Evolutionary conservation across 441 rosid species (phyloP).

Genomic region (Hura crepitans): DNA sequence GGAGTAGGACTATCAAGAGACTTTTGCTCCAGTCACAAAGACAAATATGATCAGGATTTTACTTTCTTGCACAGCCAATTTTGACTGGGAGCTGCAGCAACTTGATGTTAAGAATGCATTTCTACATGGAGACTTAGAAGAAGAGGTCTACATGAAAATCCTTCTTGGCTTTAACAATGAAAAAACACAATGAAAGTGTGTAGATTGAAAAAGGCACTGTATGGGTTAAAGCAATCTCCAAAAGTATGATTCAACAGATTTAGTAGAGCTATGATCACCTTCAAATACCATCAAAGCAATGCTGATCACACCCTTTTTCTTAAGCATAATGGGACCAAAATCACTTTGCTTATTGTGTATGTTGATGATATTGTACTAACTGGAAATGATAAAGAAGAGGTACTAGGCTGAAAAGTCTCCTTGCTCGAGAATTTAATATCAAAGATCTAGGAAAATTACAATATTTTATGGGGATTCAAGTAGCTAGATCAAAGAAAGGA

Average conservation of each 20-base stretch:
- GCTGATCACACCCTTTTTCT: no score
- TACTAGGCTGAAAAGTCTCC: no score
- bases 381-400: not conserved
- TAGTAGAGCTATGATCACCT: no score
- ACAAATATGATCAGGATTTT: not conserved
- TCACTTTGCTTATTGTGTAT: no score
- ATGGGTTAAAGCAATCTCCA: not conserved
- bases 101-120: not conserved
- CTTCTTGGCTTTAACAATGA: not conserved
- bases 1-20: not conserved
- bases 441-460: not conserved
- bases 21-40: not conserved
- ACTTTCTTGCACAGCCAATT: not conserved
- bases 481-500: not conserved
- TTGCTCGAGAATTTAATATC: not conserved
- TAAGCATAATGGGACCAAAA: no score
- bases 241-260: not conserved
- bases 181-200: not conserved
- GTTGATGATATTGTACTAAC: no score
- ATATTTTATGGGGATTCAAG: not conserved
- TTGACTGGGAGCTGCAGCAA: not conserved
- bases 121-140: not conserved
- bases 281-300: not conserved
- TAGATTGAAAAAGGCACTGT: no score
- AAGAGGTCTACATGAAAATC: no score